A percentile compares a stretch with the other conserved stretches of the same genome.
Conservation (phyloP, 2,329 filamentous ascomycete species). For the Nannizziopsis barbatae region DNA sequence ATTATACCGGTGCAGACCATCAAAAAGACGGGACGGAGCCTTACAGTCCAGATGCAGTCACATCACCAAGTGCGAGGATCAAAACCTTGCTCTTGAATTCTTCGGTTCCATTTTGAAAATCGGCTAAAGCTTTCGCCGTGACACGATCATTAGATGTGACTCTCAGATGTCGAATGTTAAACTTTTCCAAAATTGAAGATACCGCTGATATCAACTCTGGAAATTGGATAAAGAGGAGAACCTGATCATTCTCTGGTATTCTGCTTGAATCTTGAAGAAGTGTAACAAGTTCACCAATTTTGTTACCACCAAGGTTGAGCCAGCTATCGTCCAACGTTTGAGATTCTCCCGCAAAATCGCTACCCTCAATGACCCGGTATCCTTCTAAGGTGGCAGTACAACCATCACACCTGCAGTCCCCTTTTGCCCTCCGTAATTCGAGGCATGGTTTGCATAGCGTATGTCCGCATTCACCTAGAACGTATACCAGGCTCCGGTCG, state of each 20-base stretch:
- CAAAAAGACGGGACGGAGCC: constrained; percentile 15
- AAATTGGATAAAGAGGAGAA: constrained; percentile 47
- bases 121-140: constrained; percentile 27
- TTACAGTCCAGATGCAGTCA: constrained; percentile 51
- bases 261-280: constrained; percentile 29
- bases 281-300: constrained; percentile 38
- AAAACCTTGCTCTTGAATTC: constrained; percentile 38
- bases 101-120: constrained; percentile 33
- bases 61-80: constrained; percentile 46
- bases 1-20: not conserved
- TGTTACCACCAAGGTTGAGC: constrained; percentile 33
- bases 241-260: constrained; percentile 38
- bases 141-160: constrained; percentile 27
- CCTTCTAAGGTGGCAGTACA: constrained; percentile 33
- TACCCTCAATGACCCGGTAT: constrained; percentile 33
- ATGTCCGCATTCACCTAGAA: constrained; percentile 45
- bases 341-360: constrained; percentile 26
- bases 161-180: constrained; percentile 26
- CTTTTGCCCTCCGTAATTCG: constrained; percentile 14
- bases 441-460: constrained; percentile 37
- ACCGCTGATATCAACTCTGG: constrained; percentile 34
- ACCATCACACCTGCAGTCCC: constrained; percentile 31
- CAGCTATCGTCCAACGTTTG: constrained; percentile 15
- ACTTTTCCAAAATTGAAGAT: constrained; percentile 21
- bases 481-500: constrained; percentile 24